phyloP scores from a whole-genome alignment of 2,329 filamentous ascomycete genomes.

The Penicillium nordicum region DNA sequence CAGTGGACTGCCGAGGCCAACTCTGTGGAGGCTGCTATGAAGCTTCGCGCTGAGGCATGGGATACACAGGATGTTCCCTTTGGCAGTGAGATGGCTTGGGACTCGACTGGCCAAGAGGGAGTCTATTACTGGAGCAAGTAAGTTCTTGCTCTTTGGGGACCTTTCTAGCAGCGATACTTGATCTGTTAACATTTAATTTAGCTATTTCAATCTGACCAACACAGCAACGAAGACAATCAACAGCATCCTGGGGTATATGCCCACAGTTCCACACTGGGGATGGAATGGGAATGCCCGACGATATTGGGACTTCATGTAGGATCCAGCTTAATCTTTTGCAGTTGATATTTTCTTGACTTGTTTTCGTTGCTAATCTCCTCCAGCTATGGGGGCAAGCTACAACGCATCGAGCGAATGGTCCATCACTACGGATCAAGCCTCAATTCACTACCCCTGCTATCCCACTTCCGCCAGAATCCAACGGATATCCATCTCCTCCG shows the following conservation, averaged over 20 bases:
- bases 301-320: not conserved
- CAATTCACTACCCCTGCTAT: slow-evolving; percentile 55
- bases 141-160: slow-evolving; percentile 9
- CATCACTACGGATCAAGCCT: slow-evolving; percentile 61
- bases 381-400: not conserved
- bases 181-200: not conserved
- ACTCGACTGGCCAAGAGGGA: slow-evolving; percentile 60
- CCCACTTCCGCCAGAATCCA: slow-evolving; percentile 45
- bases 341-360: too few species aligned
- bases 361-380: not conserved
- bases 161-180: not conserved
- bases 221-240: not conserved
- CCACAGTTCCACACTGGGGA: not conserved
- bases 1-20: not conserved
- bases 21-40: not conserved
- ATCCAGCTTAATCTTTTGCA: not conserved
- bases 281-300: not conserved
- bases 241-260: not conserved
- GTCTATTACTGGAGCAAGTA: slow-evolving; percentile 57
- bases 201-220: not conserved
- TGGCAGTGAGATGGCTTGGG: slow-evolving; percentile 62
- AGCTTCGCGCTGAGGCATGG: slow-evolving; percentile 49
- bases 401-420: slow-evolving; percentile 49
- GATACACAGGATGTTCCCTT: slow-evolving; percentile 52
- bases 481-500: not conserved